Evolutionary conservation across 129 eudicot genomes (phyloP).

Genomic region (Logfia minima): DNA sequence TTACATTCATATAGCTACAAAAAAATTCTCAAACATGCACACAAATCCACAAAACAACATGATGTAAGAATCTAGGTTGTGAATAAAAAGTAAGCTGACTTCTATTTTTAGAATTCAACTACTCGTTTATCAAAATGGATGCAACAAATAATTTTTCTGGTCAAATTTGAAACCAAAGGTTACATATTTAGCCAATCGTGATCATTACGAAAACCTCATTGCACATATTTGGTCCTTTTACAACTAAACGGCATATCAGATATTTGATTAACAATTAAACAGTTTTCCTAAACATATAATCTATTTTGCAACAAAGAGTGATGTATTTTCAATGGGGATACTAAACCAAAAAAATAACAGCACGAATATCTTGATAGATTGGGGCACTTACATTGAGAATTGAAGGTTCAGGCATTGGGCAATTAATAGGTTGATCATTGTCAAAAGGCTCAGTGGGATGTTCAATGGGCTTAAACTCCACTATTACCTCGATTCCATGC

Average conservation of each 20-base stretch:
- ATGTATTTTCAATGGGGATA: not conserved
- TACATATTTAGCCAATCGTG: not conserved
- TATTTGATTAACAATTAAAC: not conserved
- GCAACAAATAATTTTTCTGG: not conserved
- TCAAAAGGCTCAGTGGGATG: constrained; percentile 88
- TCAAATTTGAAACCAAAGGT: not conserved
- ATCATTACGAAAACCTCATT: not conserved
- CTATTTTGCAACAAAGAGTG: not conserved
- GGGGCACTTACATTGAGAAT: constrained; percentile 79
- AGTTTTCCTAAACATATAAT: not conserved
- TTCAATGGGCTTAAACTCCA: constrained; percentile 91
- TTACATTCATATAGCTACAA: not conserved
- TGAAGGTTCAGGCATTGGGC: constrained; percentile 95
- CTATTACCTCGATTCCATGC: constrained; percentile 81
- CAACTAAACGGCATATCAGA: not conserved
- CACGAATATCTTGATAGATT: not conserved
- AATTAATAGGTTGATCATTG: constrained; percentile 77
- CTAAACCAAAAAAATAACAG: not conserved
- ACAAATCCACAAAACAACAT: not conserved
- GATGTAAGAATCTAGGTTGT: not conserved
- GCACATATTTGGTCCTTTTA: not conserved
- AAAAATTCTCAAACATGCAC: not conserved
- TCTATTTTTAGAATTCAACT: not conserved
- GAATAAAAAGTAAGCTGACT: not conserved
- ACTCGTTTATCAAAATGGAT: not conserved